A percentile compares a stretch with the other conserved stretches of the same genome.
Conservation (phyloP, 148 eudicot genomes). For the Amaranthus cruentus region DNA sequence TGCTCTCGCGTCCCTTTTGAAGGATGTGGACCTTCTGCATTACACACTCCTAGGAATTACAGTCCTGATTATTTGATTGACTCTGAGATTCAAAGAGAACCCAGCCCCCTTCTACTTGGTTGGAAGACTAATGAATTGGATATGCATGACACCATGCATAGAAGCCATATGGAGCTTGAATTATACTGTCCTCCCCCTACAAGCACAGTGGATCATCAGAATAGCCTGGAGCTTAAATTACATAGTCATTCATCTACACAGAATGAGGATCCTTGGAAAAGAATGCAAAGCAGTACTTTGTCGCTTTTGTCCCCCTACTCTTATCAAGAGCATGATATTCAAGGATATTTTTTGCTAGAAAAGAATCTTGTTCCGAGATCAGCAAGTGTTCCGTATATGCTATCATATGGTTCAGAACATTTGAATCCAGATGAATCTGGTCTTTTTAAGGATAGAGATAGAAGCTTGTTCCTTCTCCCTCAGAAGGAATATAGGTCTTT, state of each 20-base stretch:
- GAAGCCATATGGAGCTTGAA: constrained; percentile 20
- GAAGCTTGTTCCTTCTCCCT: constrained; percentile 17
- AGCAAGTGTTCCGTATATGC: constrained; percentile 24
- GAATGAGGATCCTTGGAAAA: constrained; percentile 1
- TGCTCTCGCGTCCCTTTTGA: constrained; percentile 9
- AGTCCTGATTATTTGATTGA: constrained; percentile 25
- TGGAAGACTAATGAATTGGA: constrained; percentile 27
- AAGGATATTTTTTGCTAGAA: constrained; percentile 9
- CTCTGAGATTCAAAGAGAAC: constrained; percentile 17
- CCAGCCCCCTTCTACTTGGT: constrained; percentile 32
- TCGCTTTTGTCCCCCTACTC: constrained; percentile 21
- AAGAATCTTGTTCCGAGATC: constrained; percentile 14
- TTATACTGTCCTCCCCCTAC: constrained; percentile 6
- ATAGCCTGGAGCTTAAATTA: constrained; percentile 5
- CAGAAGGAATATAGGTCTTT: constrained; percentile 19
- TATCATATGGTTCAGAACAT: constrained; percentile 24
- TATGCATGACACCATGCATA: neutral
- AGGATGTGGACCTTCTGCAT: constrained; percentile 22
- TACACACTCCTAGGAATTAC: constrained; percentile 19
- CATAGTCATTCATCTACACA: constrained; percentile 9
- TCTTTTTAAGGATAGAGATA: constrained; percentile 13
- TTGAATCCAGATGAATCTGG: constrained; percentile 21
- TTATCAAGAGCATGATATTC: constrained; percentile 13
- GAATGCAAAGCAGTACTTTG: neutral
- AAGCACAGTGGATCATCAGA: constrained; percentile 4